Base-by-base conservation (phyloP, 2,329 filamentous ascomycete genomes). In the Ciborinia camelliae region DNA sequence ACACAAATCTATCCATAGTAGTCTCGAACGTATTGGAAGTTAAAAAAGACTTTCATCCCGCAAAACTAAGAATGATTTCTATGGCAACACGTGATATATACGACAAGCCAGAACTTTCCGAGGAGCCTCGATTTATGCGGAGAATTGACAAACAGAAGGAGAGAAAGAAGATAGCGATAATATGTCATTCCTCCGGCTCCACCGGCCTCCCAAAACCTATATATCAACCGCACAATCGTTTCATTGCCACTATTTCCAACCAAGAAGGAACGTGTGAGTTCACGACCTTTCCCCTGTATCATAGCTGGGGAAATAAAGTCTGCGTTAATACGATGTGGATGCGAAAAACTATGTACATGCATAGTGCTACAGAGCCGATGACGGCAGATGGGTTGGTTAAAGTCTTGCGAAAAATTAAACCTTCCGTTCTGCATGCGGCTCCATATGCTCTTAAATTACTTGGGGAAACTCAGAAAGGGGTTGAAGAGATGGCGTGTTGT, bases 151-250 rank as follows among this genome's bases (percentile, higher is more conserved):
- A n/a, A 4, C 4, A 35, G 48, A 23, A 53, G 39, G 62, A 58
- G n/a, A 32, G 48, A 26, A 47, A 57, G 9, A 63, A 63, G 23
- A 37, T 67, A n/a, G 62, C 39, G 23, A 47, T 23, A 30, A 41
- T 75, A 41, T 73, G 73, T 4, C 69, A 73, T 32, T 10, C 70
- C 28, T 69, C 71, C 35, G 85, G 86, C 4, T 85, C 81, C 0
- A 81, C 86, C 0, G 85, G 86, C 0, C 76, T 87, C 0, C 86
- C 86, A 0, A 87, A 87, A 67, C 84, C 85, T 0, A 86, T 89
- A 48, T 84, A 80, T 65, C 81, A 85, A 55, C 83, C 80, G 0
- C 82, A 89, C 54, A 72, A 74, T 12, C 78, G 80, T 10, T 80
- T 79, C 5, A 73, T 87, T 6, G 76, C 77, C 9, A 35, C 83